Evolutionary conservation across 129 eudicot species (phyloP).

Genomic region (Silybum marianum): DNA sequence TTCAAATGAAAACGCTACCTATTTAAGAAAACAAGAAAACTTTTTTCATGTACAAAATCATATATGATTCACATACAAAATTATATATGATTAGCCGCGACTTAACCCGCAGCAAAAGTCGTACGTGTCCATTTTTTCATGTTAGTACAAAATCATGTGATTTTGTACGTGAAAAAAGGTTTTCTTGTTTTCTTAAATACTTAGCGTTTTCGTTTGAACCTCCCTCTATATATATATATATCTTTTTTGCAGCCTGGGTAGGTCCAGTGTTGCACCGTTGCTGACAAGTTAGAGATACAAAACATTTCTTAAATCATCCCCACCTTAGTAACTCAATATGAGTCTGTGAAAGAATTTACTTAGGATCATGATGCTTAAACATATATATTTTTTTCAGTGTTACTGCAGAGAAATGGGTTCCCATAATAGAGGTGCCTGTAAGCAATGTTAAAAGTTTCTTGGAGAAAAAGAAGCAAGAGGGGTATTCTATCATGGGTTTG

Average conservation of each 20-base stretch:
- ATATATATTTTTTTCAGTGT: conserved; percentile 51
- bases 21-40: no score
- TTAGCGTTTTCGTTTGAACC: no score
- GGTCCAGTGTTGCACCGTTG: background rate
- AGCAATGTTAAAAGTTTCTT: conserved; percentile 71
- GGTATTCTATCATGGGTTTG: conserved; percentile 77
- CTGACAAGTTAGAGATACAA: background rate
- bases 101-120: no score
- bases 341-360: background rate
- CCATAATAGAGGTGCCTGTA: conserved; percentile 83
- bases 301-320: background rate
- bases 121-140: no score
- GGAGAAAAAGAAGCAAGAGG: conserved; percentile 83
- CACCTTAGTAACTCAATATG: background rate
- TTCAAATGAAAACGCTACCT: no score
- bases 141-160: no score
- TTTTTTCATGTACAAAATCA: no score
- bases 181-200: no score
- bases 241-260: background rate
- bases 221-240: background rate
- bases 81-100: no score
- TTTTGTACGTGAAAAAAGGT: no score
- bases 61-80: no score
- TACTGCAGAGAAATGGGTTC: conserved; percentile 99
- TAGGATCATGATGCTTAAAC: background rate